These are phyloP conservation scores for Massarina eburnea DNA, from an alignment of 2,329 filamentous ascomycete species.

Conservation along the genomic window DNA sequence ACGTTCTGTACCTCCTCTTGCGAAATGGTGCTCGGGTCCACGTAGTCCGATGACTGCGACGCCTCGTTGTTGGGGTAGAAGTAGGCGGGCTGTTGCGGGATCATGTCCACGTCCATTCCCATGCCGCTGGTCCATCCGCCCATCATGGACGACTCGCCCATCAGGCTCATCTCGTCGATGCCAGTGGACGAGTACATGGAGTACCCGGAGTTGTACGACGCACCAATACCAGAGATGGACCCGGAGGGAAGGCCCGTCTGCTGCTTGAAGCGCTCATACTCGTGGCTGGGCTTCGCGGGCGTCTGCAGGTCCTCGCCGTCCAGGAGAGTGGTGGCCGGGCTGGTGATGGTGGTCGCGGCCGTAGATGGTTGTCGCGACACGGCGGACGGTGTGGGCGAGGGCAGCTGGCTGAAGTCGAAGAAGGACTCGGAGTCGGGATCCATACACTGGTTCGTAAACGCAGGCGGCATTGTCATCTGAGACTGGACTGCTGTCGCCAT, in stretches of 20 bases:
- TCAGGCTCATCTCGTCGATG: constrained; percentile 67
- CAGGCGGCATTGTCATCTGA: constrained; percentile 39
- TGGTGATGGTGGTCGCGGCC: constrained; percentile 55
- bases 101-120: constrained; percentile 57
- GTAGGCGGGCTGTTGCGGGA: constrained; percentile 55
- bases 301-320: constrained; percentile 54
- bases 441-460: constrained; percentile 41
- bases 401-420: constrained; percentile 61
- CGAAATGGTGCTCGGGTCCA: constrained; percentile 74
- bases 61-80: constrained; percentile 59
- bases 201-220: constrained; percentile 47
- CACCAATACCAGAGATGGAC: constrained; percentile 76
- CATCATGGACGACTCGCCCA: constrained; percentile 52
- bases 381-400: constrained; percentile 60
- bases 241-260: constrained; percentile 90
- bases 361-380: constrained; percentile 54
- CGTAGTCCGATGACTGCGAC: constrained; percentile 55
- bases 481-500: constrained; percentile 42
- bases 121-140: constrained; percentile 57
- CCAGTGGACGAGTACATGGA: constrained; percentile 61
- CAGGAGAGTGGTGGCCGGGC: constrained; percentile 57
- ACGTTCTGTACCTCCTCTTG: constrained; percentile 64
- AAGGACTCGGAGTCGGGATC: constrained; percentile 45
- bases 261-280: constrained; percentile 93
- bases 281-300: constrained; percentile 82